Conservation (phyloP, 306 rosid species). For the Rosa multiflora region DNA sequence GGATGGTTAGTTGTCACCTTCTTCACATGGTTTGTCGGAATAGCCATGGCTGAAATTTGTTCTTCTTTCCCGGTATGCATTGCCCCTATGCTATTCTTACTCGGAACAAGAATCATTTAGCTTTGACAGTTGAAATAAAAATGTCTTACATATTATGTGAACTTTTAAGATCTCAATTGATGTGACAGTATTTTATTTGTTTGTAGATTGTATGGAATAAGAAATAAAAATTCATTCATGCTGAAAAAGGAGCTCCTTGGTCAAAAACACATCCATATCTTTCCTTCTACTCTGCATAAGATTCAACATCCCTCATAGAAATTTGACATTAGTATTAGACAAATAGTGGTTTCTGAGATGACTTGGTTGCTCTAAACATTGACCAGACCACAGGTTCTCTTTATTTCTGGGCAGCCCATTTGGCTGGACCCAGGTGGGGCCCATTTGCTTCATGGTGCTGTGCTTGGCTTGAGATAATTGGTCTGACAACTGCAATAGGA, state of each 20-base stretch:
- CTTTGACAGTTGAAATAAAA: background rate
- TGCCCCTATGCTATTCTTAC: background rate
- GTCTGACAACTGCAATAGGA: conserved; percentile 24
- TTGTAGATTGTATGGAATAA: background rate
- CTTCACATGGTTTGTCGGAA: conserved; percentile 42
- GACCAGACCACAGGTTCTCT: conserved; percentile 36
- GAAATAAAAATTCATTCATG: background rate
- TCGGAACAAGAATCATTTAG: background rate
- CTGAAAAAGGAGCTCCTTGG: background rate
- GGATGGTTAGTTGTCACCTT: conserved; percentile 24
- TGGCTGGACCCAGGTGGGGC: conserved; percentile 35
- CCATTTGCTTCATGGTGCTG: conserved; percentile 37
- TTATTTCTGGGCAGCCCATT: conserved; percentile 32
- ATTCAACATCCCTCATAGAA: background rate
- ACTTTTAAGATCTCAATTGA: background rate
- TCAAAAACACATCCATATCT: background rate
- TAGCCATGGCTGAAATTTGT: conserved; percentile 42
- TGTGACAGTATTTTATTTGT: background rate
- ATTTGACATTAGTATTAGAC: no score
- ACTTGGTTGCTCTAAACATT: background rate
- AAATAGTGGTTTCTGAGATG: background rate
- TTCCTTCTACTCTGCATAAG: background rate
- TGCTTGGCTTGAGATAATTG: conserved; percentile 34
- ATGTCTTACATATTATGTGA: background rate
- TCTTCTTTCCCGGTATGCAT: conserved; percentile 35